Conservation (phyloP, 805 yeast species). For the Metschnikowia orientalis region DNA sequence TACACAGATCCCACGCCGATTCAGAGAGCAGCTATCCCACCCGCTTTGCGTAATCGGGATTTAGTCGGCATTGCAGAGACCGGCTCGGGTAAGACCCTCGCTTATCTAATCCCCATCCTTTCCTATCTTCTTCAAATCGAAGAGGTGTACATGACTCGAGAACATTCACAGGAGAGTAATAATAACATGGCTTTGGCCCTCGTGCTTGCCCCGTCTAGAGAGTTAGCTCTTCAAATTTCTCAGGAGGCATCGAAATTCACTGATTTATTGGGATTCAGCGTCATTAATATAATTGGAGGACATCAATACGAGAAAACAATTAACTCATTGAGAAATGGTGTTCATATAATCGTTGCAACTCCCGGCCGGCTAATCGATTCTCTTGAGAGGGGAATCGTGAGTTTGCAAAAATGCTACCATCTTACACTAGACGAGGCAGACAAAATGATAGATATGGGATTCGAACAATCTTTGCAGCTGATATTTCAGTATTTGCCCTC, state of each 20-base stretch:
- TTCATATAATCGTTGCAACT: conserved; percentile 84
- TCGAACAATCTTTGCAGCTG: conserved; percentile 70
- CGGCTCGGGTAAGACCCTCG: conserved; percentile 92
- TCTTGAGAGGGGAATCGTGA: conserved; percentile 60
- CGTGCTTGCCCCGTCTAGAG: conserved; percentile 89
- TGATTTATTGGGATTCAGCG: conserved; percentile 35
- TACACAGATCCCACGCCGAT: conserved; percentile 80
- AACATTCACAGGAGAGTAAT: conserved; percentile 43
- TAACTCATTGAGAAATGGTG: conserved; percentile 53
- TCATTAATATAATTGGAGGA: conserved; percentile 82
- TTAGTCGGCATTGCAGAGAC: conserved; percentile 91
- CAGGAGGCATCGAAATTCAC: conserved; percentile 56
- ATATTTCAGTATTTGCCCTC: conserved; percentile 56
- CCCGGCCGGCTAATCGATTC: conserved; percentile 90
- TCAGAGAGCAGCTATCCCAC: conserved; percentile 84
- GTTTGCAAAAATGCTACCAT: conserved; percentile 56
- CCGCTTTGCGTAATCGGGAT: conserved; percentile 56
- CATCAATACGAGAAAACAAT: conserved; percentile 76
- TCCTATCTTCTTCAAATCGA: conserved; percentile 43
- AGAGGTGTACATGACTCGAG: conserved; percentile 28
- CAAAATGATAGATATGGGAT: conserved; percentile 92
- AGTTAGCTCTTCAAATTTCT: conserved; percentile 84
- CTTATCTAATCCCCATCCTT: conserved; percentile 72
- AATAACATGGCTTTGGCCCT: conserved; percentile 70
- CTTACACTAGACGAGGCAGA: conserved; percentile 92